phyloP scores from a whole-genome alignment of 176 grass and related monocot genomes.

The Juncus inflexus region DNA sequence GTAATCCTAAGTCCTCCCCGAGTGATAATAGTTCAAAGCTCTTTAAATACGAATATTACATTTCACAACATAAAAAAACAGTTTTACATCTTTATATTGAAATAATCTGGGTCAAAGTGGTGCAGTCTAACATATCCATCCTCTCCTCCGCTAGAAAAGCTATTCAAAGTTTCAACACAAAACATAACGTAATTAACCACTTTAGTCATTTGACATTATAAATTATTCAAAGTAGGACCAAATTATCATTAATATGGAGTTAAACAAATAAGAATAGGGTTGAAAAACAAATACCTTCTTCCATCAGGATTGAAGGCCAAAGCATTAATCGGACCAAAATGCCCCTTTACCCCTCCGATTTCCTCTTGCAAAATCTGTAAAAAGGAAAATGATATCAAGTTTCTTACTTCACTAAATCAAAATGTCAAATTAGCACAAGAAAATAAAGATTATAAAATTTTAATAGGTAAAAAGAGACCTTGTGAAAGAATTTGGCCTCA shows the following conservation, averaged over 20 bases:
- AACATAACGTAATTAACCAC: background rate
- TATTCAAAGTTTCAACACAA: slow-evolving; percentile 15
- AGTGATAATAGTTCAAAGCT: no score
- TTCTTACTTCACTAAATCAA: slow-evolving; percentile 11
- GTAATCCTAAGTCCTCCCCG: no score
- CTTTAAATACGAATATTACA: no score
- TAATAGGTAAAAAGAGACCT: slow-evolving; percentile 27
- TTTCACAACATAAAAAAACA: no score
- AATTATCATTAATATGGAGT: background rate
- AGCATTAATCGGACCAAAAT: slow-evolving; percentile 91
- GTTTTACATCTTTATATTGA: slow-evolving; percentile 60
- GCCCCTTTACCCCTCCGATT: slow-evolving; percentile 94
- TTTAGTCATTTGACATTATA: no score
- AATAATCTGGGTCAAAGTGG: slow-evolving; percentile 85
- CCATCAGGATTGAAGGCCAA: slow-evolving; percentile 92
- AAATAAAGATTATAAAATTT: background rate
- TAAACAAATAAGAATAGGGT: background rate
- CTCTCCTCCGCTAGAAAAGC: slow-evolving; percentile 84
- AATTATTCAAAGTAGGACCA: background rate
- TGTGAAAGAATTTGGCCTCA: slow-evolving; percentile 89
- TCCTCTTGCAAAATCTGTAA: slow-evolving; percentile 82
- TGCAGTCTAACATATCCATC: slow-evolving; percentile 93
- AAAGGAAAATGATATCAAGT: background rate
- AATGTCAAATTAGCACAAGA: background rate
- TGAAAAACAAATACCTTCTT: slow-evolving; percentile 43